Evolutionary conservation across 345 rosid species (phyloP), one percentile per base, ranked within the genome.

Genomic region (Melastoma malabathricum): DNA sequence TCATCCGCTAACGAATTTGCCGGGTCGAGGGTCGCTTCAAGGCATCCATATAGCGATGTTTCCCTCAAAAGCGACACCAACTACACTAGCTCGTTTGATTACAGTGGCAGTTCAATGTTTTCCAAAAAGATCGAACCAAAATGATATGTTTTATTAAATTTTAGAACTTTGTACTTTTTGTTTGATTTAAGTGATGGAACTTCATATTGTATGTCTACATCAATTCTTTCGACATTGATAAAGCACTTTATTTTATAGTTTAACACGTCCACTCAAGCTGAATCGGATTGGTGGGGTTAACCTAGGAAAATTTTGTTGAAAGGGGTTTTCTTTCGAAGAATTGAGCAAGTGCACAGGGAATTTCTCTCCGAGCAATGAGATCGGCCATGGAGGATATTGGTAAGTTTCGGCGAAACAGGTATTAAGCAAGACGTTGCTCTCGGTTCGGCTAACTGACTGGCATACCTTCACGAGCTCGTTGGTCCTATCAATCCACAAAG

Each of bases 401-500:
- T n/a, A n/a, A n/a, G n/a, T n/a, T n/a, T n/a, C n/a, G n/a, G n/a
- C 38, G 96, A 96, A 47, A 92, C n/a, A 84, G 83, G 98, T 85
- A 60, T 15, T 16, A 3, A n/a, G n/a, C n/a, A 59, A 81, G 98
- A 58, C 81, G 61, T 84, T 25, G 85, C 95, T 61, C 84, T 92
- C 9, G 96, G 95, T 47, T 87, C 95, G 0, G 95, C 96, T 3
- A 82, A 86, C 73, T 95, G 98, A 49, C 68, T 92, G 15, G 75
- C 89, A 31, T 92, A 92, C 67, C 76, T 92, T 15, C 96, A 92
- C 34, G 98, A 92, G 72, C 78, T 87, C 16, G 98, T 96, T 1
- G 79, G 82, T 71, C 98, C 98, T 1, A 92, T 92, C 43, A 92
- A n/a, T 92, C 66, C 98, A 92, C 63, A 79, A 96, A 65, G 98